phyloP scores from a whole-genome alignment of 805 yeast species.

The Candida koratica region DNA sequence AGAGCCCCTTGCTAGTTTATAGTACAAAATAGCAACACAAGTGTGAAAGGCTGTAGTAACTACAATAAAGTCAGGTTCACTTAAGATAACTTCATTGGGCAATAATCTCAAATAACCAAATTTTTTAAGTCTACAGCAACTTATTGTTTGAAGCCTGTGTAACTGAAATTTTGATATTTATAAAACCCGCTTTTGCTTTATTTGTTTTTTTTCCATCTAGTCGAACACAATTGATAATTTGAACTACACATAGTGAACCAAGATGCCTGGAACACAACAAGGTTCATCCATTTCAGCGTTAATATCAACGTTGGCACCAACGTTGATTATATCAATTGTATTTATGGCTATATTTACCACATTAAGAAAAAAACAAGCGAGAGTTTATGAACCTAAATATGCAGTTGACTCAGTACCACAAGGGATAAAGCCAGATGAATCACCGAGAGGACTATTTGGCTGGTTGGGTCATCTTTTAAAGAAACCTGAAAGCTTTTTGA shows the following conservation, averaged over 20 bases:
- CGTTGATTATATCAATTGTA: conserved; percentile 38
- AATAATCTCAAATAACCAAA: too few species aligned
- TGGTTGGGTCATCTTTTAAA: conserved; percentile 54
- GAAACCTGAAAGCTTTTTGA: conserved; percentile 56
- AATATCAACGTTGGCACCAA: conserved; percentile 45
- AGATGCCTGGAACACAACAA: conserved; percentile 4
- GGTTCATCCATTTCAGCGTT: conserved; percentile 42
- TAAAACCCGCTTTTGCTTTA: conserved; percentile 1
- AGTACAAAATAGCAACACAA: conserved; percentile 5
- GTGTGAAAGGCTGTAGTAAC: conserved; percentile 3
- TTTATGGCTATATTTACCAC: conserved; percentile 38
- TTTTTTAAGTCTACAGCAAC: conserved; percentile 1
- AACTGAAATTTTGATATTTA: conserved; percentile 6
- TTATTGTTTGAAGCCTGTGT: conserved; percentile 3
- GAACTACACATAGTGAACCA: too few species aligned
- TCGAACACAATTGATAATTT: too few species aligned
- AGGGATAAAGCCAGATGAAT: conserved; percentile 40
- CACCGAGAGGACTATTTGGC: conserved; percentile 42
- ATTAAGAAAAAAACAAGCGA: conserved; percentile 39
- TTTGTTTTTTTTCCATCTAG: conserved; percentile 6
- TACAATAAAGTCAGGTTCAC: too few species aligned
- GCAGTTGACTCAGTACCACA: conserved; percentile 44
- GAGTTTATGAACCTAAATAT: conserved; percentile 54
- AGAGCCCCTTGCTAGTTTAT: conserved; percentile 1
- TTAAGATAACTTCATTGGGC: too few species aligned